Conservation (phyloP, 805 yeast species). For the Ogataea pini region DNA sequence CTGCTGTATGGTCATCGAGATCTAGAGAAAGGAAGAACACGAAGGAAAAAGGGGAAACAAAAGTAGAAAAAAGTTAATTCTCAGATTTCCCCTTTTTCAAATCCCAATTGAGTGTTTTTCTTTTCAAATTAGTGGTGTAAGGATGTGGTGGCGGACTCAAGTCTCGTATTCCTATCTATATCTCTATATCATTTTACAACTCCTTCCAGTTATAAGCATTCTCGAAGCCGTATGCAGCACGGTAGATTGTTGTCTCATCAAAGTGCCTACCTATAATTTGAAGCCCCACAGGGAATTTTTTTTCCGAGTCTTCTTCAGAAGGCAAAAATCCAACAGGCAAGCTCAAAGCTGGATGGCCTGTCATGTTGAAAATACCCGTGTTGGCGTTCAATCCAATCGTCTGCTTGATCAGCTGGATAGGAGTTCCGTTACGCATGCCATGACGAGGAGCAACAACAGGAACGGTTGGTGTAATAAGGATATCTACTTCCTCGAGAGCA, state of each 20-base stretch:
- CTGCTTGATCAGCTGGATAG: conserved; percentile 29
- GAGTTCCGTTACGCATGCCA: conserved; percentile 28
- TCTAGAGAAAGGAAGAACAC: background rate
- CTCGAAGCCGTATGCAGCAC: conserved; percentile 41
- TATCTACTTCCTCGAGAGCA: conserved; percentile 34
- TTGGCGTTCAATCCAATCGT: conserved; percentile 39
- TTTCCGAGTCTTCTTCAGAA: conserved; percentile 32
- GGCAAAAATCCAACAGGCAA: conserved; percentile 38
- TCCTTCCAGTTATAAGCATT: conserved; percentile 32
- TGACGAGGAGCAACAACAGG: conserved; percentile 35
- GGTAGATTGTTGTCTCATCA: conserved; percentile 35
- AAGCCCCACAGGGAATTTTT: conserved; percentile 39
- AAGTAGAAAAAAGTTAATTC: background rate
- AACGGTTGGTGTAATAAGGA: conserved; percentile 36
- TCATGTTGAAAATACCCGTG: conserved; percentile 38
- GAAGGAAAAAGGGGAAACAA: background rate
- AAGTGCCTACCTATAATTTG: conserved; percentile 38
- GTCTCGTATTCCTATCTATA: too few species aligned
- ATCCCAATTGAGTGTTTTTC: background rate
- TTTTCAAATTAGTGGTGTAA: background rate
- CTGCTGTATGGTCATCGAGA: background rate
- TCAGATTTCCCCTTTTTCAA: background rate
- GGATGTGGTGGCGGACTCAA: conserved; percentile 1
- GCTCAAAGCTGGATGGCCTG: conserved; percentile 41
- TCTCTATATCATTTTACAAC: conserved; percentile 3